phyloP scores from a whole-genome alignment of 352 stramenopile species.

The Globisporangium echinulatum region DNA sequence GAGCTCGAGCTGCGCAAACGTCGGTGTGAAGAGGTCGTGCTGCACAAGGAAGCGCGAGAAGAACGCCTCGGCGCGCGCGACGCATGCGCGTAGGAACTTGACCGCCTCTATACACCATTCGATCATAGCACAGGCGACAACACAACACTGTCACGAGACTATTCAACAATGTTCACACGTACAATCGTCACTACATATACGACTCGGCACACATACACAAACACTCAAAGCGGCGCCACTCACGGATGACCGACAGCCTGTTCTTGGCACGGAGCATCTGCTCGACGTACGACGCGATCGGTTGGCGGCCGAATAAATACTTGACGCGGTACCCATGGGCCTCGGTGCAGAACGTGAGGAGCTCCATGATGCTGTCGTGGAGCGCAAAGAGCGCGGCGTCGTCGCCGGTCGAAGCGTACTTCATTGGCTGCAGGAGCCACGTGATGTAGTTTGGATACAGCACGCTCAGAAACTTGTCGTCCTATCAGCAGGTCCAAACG shows the following conservation, averaged over 20 bases:
- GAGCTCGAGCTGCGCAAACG: constrained; percentile 44
- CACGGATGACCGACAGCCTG: constrained; percentile 83
- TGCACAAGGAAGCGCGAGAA: constrained; percentile 80
- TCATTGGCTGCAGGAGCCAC: constrained; percentile 77
- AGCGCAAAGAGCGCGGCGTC: constrained; percentile 56
- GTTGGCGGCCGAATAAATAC: constrained; percentile 78
- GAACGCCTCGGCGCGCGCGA: constrained; percentile 67
- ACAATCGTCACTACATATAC: too few species aligned
- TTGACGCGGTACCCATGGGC: constrained; percentile 83
- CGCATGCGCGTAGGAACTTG: constrained; percentile 73
- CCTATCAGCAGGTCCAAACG: constrained; percentile 18
- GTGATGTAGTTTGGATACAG: constrained; percentile 86
- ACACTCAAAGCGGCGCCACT: constrained; percentile 7
- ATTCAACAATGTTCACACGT: too few species aligned
- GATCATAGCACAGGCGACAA: neutral
- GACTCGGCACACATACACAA: too few species aligned
- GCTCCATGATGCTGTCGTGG: constrained; percentile 78
- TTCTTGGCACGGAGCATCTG: constrained; percentile 78
- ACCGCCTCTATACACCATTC: constrained; percentile 41
- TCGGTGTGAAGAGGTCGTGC: constrained; percentile 58
- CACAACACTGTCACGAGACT: too few species aligned
- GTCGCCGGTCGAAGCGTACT: constrained; percentile 44
- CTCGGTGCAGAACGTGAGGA: constrained; percentile 83
- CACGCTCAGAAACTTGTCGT: constrained; percentile 85
- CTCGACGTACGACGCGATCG: constrained; percentile 62